Base-by-base conservation (phyloP, 257 asterid species). In the Solanum appendiculatum region DNA sequence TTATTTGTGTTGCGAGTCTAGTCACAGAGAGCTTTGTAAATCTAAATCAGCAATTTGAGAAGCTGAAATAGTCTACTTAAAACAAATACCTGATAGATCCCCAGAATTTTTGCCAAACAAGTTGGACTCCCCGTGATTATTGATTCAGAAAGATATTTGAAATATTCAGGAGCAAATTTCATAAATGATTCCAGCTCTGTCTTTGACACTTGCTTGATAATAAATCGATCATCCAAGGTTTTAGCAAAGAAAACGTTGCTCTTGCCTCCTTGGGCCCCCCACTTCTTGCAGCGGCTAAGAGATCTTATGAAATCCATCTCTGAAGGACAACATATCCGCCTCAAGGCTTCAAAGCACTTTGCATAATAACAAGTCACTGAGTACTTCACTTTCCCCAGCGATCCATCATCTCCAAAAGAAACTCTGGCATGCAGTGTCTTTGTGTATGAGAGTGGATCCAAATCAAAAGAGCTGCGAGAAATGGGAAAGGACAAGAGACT, bases 181-280 rank as follows among this genome's bases (percentile, higher is more conserved):
- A 91, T 94, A 90, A 97, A 97, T 5, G 99, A 97, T 85, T 97
- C 99, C 87, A 97, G 94, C 97, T 97, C 99, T 13, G 99, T 97
- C 93, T 95, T 97, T 7, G 98, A 95, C 48, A 97, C 98, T 91
- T 97, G 99, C 90, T 97, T 97, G 89, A 95, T 92, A 69, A 97
- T 97, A 88, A 97, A 97, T 82, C 99, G 91, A 58, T 97, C 99
- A 48, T 97, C 99, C 92, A 97, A 88, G 86, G 98, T 95, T 89
- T 97, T 97, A 9, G 99, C 99, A 77, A 95, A 97, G 86, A 97
- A 97, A 82, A 94, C 99, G 72, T 95, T 95, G 92, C 99, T 97
- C 92, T 97, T 97, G 77, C 99, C 99, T 88, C 99, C 99, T 92
- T 97, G 99, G 60, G 99, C 99, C 86, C 99, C 99, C 99, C 99